Conservation (phyloP, 2,329 filamentous ascomycete genomes). For the Elsinoe ampelina region DNA sequence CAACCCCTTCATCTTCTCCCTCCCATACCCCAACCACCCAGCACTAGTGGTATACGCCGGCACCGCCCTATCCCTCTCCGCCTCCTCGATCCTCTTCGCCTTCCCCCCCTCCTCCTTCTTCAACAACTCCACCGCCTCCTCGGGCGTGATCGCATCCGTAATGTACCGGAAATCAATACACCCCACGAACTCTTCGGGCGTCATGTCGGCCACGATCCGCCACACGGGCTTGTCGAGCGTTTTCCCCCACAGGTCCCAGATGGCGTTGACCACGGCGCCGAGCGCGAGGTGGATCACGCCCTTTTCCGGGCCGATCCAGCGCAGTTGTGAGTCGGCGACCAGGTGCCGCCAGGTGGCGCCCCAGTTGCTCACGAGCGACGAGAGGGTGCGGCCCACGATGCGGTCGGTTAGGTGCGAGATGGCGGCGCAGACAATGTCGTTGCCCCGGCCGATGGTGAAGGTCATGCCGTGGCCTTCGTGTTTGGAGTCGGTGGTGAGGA, state of each 20-base stretch:
- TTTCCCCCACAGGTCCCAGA: slow-evolving; percentile 96
- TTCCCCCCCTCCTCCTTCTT: slow-evolving; percentile 59
- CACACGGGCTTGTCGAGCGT: slow-evolving; percentile 77
- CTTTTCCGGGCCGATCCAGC: slow-evolving; percentile 92
- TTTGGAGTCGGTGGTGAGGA: slow-evolving; percentile 68
- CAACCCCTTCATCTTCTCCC: slow-evolving; percentile 73
- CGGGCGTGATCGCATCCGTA: slow-evolving; percentile 80
- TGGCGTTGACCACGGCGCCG: slow-evolving; percentile 77
- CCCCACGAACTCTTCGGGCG: slow-evolving; percentile 71
- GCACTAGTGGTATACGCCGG: slow-evolving; percentile 86
- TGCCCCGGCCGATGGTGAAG: slow-evolving; percentile 81
- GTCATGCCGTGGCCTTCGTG: slow-evolving; percentile 72
- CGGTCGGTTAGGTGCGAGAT: slow-evolving; percentile 71
- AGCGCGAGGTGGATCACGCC: slow-evolving; percentile 88
- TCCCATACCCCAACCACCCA: slow-evolving; percentile 83
- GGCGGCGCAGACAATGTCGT: slow-evolving; percentile 82
- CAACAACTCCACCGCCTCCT: slow-evolving; percentile 68
- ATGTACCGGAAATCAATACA: slow-evolving; percentile 96
- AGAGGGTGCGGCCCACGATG: slow-evolving; percentile 64
- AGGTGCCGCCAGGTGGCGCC: slow-evolving; percentile 83
- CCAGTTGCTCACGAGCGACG: slow-evolving; percentile 70
- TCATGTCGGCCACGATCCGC: slow-evolving; percentile 84
- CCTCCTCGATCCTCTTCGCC: slow-evolving; percentile 61
- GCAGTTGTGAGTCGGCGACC: slow-evolving; percentile 81
- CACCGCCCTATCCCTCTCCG: slow-evolving; percentile 63